Evolutionary conservation across 495 filamentous ascomycete genomes (phyloP).

Genomic region (Podospora conica): DNA sequence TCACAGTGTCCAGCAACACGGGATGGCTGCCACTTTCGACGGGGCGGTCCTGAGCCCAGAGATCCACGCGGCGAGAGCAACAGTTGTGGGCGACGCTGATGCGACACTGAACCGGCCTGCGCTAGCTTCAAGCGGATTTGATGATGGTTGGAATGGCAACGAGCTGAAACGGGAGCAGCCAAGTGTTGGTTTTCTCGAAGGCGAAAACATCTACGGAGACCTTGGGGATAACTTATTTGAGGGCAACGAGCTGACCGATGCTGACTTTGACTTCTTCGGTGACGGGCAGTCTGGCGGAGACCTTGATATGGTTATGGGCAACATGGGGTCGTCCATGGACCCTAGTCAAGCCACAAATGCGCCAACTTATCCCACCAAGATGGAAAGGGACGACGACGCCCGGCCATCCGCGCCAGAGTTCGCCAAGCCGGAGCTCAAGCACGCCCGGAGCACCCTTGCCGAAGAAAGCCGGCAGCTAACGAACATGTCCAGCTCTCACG

Average conservation of each 20-base stretch:
- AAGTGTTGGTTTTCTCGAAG: conserved; percentile 33
- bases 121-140: conserved; percentile 20
- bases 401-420: conserved; percentile 29
- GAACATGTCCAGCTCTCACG: conserved; percentile 25
- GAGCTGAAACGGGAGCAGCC: conserved; percentile 37
- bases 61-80: conserved; percentile 23
- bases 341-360: conserved; percentile 11
- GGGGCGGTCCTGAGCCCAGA: conserved; percentile 43
- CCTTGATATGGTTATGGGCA: conserved; percentile 23
- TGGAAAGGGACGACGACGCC: conserved; percentile 3
- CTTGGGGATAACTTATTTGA: conserved; percentile 72
- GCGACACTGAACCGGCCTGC: conserved; percentile 13
- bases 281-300: conserved; percentile 37
- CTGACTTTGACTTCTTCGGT: conserved; percentile 90
- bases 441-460: conserved; percentile 40
- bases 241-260: conserved; percentile 75
- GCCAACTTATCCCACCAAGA: background rate
- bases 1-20: conserved; percentile 52
- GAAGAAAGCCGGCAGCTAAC: conserved; percentile 26
- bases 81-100: conserved; percentile 26
- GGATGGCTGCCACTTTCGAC: conserved; percentile 45
- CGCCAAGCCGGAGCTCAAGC: conserved; percentile 44
- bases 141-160: conserved; percentile 29
- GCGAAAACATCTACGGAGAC: conserved; percentile 65
- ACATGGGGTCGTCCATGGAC: conserved; percentile 8